Conservation (phyloP, 176 grass and related monocot genomes). For the Puya raimondii region DNA sequence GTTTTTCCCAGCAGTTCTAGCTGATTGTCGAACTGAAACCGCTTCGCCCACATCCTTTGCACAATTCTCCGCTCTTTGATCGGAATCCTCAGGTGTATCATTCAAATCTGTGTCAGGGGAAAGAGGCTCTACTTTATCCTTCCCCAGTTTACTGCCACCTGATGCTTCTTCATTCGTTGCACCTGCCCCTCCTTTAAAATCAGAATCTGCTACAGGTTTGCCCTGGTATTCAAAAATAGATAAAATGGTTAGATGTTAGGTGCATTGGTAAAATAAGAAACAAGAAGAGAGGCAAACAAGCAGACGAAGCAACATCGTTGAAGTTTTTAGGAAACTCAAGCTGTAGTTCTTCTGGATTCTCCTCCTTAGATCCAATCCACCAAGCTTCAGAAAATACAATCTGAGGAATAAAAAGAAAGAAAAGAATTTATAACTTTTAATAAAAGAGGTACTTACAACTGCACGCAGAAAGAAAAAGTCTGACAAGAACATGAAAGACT, state of each 20-base stretch:
- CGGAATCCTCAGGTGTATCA: constrained; percentile 33
- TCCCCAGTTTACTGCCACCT: constrained; percentile 22
- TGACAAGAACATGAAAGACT: background rate
- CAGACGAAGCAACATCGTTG: constrained; percentile 33
- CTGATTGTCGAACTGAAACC: constrained; percentile 60
- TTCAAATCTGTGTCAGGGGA: constrained; percentile 35
- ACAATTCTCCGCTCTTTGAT: constrained; percentile 25
- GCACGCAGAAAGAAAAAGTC: background rate
- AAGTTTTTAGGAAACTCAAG: constrained; percentile 60
- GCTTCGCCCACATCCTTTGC: constrained; percentile 23
- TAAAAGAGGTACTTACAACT: background rate
- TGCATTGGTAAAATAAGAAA: constrained; percentile 4
- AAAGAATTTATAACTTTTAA: background rate
- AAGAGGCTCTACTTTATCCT: constrained; percentile 34
- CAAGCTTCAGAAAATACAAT: constrained; percentile 89
- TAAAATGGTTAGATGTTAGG: background rate
- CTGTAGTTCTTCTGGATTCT: constrained; percentile 68
- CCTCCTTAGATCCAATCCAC: constrained; percentile 78
- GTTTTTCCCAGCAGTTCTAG: constrained; percentile 57
- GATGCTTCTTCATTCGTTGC: constrained; percentile 25
- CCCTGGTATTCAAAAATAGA: constrained; percentile 33
- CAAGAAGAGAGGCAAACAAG: background rate
- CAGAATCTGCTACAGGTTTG: constrained; percentile 35
- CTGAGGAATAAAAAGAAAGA: constrained; percentile 26
- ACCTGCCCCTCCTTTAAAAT: constrained; percentile 95